Percentiles rank a stretch among this genome's conserved stretches.
These are phyloP conservation scores for Colletotrichum spaethianum DNA, from an alignment of 2,329 filamentous ascomycete species.

Conservation along the genomic window DNA sequence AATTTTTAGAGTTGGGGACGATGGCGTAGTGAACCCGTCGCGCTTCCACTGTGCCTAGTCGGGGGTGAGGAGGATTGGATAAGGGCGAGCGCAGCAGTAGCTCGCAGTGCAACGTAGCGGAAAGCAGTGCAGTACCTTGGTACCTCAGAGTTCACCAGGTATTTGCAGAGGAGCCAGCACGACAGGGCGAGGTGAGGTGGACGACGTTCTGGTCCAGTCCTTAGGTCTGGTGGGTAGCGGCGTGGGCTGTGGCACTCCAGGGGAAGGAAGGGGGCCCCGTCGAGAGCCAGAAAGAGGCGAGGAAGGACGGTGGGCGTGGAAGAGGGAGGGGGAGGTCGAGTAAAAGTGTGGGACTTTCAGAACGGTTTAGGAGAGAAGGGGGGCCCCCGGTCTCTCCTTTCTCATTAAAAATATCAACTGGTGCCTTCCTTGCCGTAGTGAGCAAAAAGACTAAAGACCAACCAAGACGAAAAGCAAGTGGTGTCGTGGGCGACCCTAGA, in stretches of 20 bases:
- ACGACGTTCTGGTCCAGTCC: not conserved
- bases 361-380: conserved; percentile 36
- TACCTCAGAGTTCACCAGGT: not conserved
- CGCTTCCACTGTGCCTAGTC: conserved; percentile 30
- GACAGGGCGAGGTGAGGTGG: not conserved
- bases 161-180: not conserved
- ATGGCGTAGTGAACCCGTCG: conserved; percentile 40
- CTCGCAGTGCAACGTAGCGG: conserved; percentile 1
- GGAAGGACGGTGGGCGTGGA: not conserved
- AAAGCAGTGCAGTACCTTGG: conserved; percentile 6
- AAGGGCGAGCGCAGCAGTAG: conserved; percentile 6
- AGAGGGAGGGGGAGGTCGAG: conserved; percentile 15
- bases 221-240: conserved; percentile 19
- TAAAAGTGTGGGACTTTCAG: conserved; percentile 29
- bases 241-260: conserved; percentile 29
- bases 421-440: conserved; percentile 29
- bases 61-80: conserved; percentile 4
- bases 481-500: conserved; percentile 3
- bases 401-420: conserved; percentile 18
- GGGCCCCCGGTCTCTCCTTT: conserved; percentile 38
- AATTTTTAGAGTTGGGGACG: conserved; percentile 43
- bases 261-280: conserved; percentile 16
- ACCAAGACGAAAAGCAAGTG: conserved; percentile 3
- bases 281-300: conserved; percentile 2
- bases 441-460: conserved; percentile 19